Evolutionary conservation across 176 grass and related monocot species (phyloP), one percentile per base, ranked within the genome.

Genomic region (Zizania latifolia): DNA sequence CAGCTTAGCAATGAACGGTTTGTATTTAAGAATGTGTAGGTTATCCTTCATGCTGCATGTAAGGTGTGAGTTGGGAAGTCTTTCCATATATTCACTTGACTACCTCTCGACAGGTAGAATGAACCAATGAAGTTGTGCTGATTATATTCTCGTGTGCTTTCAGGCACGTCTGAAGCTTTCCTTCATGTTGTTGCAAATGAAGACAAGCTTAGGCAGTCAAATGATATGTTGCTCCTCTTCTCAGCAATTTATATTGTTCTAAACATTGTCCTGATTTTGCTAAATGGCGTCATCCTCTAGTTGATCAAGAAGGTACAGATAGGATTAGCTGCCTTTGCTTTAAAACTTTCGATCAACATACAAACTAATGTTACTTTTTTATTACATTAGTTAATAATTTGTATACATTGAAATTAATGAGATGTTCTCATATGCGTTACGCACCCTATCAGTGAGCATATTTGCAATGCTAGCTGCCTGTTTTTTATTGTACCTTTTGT

Each of bases 121-220:
- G 19, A 16, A 51, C 16, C 60, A 30, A 57, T 40, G 58, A 60
- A 65, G 45, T 28, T 57, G 1, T 23, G 2, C n/a, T 27, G 71
- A 37, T 69, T 23, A 58, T 56, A 27, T 70, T 64, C 48, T 74
- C 58, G 36, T 33, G 19, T 76, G 30, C 58, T 80, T 82, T 57
- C 80, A 99, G 95, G 95, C 51, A 98, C 95, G 16, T 92, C 89
- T 30, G 95, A 98, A 85, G 86, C 95, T 65, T 98, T 98, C 83
- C 69, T 98, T 64, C 95, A 98, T 88, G 85, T 89, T 68, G 91
- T 98, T 72, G 91, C 89, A 70, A 87, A 94, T 84, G 91, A 99
- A 81, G 79, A 64, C 58, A 91, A 99, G 76, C 82, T 99, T 65
- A 94, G 88, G 82, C 65, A 75, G 82, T 99, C 95, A 72, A 99